Conservation (phyloP, 1,284 basidiomycete species). For the Apiotrichum domesticum region DNA sequence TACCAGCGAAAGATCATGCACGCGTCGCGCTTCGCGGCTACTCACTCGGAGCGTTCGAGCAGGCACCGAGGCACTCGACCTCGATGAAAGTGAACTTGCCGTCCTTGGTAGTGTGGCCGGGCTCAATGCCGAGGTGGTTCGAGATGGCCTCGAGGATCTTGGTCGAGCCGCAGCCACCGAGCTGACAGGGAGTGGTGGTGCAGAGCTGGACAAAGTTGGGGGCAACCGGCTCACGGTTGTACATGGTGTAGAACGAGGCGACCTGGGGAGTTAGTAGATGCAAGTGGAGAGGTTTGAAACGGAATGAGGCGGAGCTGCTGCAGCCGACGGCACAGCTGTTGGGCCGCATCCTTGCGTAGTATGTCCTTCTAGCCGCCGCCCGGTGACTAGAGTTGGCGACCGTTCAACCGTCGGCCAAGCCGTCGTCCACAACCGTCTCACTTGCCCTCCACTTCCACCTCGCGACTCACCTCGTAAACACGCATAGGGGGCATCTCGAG, state of each 20-base stretch:
- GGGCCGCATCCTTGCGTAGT: too few species aligned
- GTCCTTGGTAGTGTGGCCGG: slow-evolving; percentile 87
- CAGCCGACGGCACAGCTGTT: too few species aligned
- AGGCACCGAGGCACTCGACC: slow-evolving; percentile 97
- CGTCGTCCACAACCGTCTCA: neutral
- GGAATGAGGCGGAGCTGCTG: too few species aligned
- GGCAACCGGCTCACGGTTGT: slow-evolving; percentile 93
- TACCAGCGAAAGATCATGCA: too few species aligned
- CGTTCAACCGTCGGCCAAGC: too few species aligned
- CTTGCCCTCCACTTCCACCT: neutral
- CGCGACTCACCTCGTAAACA: slow-evolving; percentile 69
- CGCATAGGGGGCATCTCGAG: slow-evolving; percentile 97
- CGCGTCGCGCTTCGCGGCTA: neutral
- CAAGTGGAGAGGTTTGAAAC: too few species aligned
- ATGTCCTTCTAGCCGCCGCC: too few species aligned
- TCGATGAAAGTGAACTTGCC: slow-evolving; percentile 97
- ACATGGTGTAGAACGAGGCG: slow-evolving; percentile 99
- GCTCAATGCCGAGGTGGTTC: slow-evolving; percentile 72
- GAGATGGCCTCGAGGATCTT: slow-evolving; percentile 83
- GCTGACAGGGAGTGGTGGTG: slow-evolving; percentile 98
- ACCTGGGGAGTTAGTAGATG: slow-evolving; percentile 49
- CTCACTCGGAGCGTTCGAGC: slow-evolving; percentile 88
- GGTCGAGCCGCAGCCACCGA: slow-evolving; percentile 75
- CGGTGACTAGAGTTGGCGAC: too few species aligned
- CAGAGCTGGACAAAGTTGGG: slow-evolving; percentile 95